Base-by-base conservation (phyloP, 495 filamentous ascomycete species). In the Podospora australis region DNA sequence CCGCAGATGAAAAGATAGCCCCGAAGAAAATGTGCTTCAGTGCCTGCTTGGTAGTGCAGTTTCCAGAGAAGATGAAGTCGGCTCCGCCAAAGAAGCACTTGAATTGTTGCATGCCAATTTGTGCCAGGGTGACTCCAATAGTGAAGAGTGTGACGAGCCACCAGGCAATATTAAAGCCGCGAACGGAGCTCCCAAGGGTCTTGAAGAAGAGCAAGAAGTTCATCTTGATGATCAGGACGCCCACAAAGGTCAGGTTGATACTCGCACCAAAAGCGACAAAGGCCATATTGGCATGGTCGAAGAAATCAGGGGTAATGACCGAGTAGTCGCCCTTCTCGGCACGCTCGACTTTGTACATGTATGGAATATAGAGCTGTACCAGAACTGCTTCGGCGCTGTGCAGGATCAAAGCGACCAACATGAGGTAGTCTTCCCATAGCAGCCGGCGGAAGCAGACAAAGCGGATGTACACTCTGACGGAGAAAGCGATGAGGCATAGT, bases 201-300 rank as follows among this genome's bases (percentile, higher is more conserved):
- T 30, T 36, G 26, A 54, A 54, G 52, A 54, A 54, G 23, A 54
- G 22, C 24, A 49, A 30, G 32, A 54, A 54, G 34, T 49, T 54
- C 20, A 54, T 1, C 46, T 54, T 54, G 40, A 49, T 17, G 7
- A 49, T 39, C 1, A 40, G 13, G 0, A 56, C 39, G 34, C 44
- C 49, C 7, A 56, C 23, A 7, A 44, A 16, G 32, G 30, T 42
- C 30, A 49, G 1, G 13, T 28, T 32, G 24, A 44, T 14, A 17
- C 22, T 25, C 9, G 34, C 23, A 10, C 44, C 44, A 10, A 56
- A 10, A 28, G 30, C 44, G 1, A 35, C 10, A 1, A 56, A 14
- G 3, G 38, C 54, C 30, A 21, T 32, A 8, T 30, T n/a, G 22
- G 38, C n/a, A 29, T 52, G 20, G 16, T 20, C 19, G 22, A 56